Evolutionary conservation across 2,329 filamentous ascomycete genomes (phyloP), one percentile per base, ranked within the genome.

Genomic region (Fusarium subglutinans): DNA sequence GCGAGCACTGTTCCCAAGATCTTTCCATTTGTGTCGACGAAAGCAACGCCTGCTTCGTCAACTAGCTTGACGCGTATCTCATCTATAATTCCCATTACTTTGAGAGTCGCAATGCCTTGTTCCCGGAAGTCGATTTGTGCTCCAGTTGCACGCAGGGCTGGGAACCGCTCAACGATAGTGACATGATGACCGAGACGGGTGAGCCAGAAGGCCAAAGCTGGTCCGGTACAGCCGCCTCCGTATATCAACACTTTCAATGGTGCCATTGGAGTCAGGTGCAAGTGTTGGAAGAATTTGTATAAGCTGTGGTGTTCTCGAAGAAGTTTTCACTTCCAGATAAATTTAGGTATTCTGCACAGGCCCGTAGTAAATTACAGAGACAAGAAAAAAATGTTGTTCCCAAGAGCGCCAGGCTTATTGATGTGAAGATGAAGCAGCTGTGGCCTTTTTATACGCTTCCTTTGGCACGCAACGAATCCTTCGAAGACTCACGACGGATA

Each of bases 81-180:
- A 6, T 73, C 55, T 2, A 64, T 48, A 0, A 73, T 43, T 0
- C 67, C 70, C 71, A 73, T 73, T 8, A 43, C 45, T 4, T 61
- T 74, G 7, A 74, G 28, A 2, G 64, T 54, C 6, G 67, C 47
- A 9, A 73, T 73, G 4, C 70, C 71, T 38, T 72, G 71, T 18
- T 72, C 71, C 1, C 71, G 58, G 8, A 73, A 66, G 13, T 73
- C 71, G 28, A 73, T 74, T 10, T 73, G 71, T 11, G 71, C 71
- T 4, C 71, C 71, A 10, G 71, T 68, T 22, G 66, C 71, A 0
- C 71, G 58, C 3, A 73, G 45, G 7, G 62, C 67, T 20, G 71
- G 71, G 37, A 78, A 82, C 4, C 82, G 79, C 58, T 86, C 85
- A 28, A 86, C 66, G n/a, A 86, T 66, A 2, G 83, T 85, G 59